Conservation (phyloP, 208 protist species). For the Trypanosoma platydactyli region DNA sequence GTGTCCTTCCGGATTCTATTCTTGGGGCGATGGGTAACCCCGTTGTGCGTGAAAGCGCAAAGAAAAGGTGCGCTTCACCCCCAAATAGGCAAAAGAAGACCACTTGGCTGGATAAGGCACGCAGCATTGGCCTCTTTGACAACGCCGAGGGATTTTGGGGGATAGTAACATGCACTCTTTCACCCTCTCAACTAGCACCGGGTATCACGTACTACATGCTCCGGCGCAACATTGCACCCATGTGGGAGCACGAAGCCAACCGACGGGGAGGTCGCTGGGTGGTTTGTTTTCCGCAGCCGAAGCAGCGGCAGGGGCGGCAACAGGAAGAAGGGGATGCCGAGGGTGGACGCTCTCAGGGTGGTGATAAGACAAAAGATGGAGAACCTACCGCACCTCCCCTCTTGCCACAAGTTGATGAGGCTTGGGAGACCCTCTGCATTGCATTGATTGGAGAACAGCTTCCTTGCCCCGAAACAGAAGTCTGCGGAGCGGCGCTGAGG, state of each 20-base stretch:
- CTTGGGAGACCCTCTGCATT: slow-evolving; percentile 79
- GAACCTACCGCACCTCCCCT: background rate
- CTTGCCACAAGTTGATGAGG: slow-evolving; percentile 60
- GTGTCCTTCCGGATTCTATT: slow-evolving; percentile 49
- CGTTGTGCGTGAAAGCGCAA: slow-evolving; percentile 9
- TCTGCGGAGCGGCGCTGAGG: slow-evolving; percentile 81
- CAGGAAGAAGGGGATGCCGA: background rate
- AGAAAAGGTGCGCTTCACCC: slow-evolving; percentile 6
- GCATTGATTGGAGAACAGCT: slow-evolving; percentile 82
- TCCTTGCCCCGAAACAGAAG: slow-evolving; percentile 75
- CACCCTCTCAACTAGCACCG: slow-evolving; percentile 72
- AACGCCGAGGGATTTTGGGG: slow-evolving; percentile 90
- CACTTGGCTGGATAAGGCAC: slow-evolving; percentile 82
- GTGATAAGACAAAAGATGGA: background rate
- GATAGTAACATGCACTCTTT: slow-evolving; percentile 65
- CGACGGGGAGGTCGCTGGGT: slow-evolving; percentile 87
- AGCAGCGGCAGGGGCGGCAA: slow-evolving; percentile 17
- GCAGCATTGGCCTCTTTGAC: slow-evolving; percentile 85
- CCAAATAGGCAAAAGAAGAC: slow-evolving; percentile 15
- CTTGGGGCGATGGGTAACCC: slow-evolving; percentile 1
- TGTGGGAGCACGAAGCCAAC: slow-evolving; percentile 93
- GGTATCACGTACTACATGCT: slow-evolving; percentile 87
- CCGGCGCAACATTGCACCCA: slow-evolving; percentile 85
- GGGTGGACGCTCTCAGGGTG: background rate
- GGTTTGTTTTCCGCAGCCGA: slow-evolving; percentile 39